Evolutionary conservation across 2,329 filamentous ascomycete species (phyloP), one percentile per base, ranked within the genome.

Genomic region (Cryphonectria naterciae): DNA sequence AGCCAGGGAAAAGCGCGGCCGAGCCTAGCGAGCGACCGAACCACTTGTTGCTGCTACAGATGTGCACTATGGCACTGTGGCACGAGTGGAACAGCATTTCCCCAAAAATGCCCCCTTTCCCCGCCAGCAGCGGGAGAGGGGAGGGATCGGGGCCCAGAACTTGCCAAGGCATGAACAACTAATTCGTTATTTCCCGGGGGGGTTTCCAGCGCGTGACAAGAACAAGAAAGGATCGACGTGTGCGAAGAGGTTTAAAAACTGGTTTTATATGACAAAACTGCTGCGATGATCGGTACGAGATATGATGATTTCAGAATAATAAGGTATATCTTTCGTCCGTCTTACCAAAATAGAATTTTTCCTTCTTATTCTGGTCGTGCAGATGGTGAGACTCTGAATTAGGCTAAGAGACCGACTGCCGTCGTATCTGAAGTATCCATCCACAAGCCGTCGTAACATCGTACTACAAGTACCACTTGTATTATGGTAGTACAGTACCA

Each of bases 321-420:
- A n/a, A 49, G 46, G 46, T 49, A 49, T 22, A 49, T 49, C 22
- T 49, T 49, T n/a, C 6, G 46, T n/a, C 46, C 46, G 46, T 49
- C 46, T 49, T 49, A 49, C 46, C n/a, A 22, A 19, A 46, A 46
- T 19, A 19, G 5, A 46, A 6, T 5, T 46, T 17, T 19, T 46
- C 15, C 15, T 46, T 46, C 10, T 49, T 10, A 1, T 11, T 49
- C n/a, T n/a, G 46, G 22, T 49, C 22, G 2, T 10, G 46, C 46
- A n/a, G 46, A 22, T 49, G 22, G 7, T 49, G 46, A 7, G 22
- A n/a, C 1, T 58, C 54, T 58, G 28, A 15, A 58, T 58, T 32
- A 35, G 54, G 54, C 8, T 13, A 32, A 17, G 35, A 7, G 52
- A 32, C 65, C 60, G 66, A 68, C 65, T 52, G 58, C 56, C 49